These are phyloP conservation scores for Dactylellina haptotyla DNA, from an alignment of 2,329 filamentous ascomycete species.

Conservation along the genomic window DNA sequence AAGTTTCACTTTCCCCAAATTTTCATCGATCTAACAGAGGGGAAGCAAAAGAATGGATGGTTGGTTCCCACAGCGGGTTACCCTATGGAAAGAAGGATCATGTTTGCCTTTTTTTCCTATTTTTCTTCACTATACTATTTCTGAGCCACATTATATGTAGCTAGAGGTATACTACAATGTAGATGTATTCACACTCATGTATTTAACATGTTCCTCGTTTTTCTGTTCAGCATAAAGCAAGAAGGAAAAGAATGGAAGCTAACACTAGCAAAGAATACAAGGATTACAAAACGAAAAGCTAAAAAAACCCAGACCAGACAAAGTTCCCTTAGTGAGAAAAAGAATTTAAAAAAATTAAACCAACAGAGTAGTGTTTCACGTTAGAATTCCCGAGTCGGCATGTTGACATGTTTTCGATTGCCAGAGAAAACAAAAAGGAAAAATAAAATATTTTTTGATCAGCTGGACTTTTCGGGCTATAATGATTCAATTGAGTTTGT, in stretches of 20 bases:
- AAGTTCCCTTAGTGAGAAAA: too few species aligned
- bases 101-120: slow-evolving; percentile 36
- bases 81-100: slow-evolving; percentile 3
- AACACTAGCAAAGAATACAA: slow-evolving; percentile 45
- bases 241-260: slow-evolving; percentile 35
- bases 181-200: slow-evolving; percentile 49
- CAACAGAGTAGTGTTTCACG: slow-evolving; percentile 29
- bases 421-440: slow-evolving; percentile 33
- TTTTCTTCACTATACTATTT: slow-evolving; percentile 31
- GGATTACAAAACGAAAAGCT: slow-evolving; percentile 13
- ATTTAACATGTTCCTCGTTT: slow-evolving; percentile 28
- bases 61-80: slow-evolving; percentile 1
- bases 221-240: slow-evolving; percentile 9
- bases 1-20: slow-evolving; percentile 36
- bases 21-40: slow-evolving; percentile 27
- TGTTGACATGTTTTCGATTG: too few species aligned
- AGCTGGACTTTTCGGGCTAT: not conserved
- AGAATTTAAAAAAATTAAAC: slow-evolving; percentile 38
- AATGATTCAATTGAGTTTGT: not conserved
- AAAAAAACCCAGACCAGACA: slow-evolving; percentile 7
- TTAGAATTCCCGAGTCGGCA: slow-evolving; percentile 12
- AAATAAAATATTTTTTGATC: slow-evolving; percentile 6
- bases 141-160: slow-evolving; percentile 17
- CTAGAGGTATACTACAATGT: slow-evolving; percentile 29
- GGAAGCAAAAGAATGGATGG: slow-evolving; percentile 35